Base-by-base conservation (phyloP, 129 eudicot genomes). In the Kitagawia praeruptora region DNA sequence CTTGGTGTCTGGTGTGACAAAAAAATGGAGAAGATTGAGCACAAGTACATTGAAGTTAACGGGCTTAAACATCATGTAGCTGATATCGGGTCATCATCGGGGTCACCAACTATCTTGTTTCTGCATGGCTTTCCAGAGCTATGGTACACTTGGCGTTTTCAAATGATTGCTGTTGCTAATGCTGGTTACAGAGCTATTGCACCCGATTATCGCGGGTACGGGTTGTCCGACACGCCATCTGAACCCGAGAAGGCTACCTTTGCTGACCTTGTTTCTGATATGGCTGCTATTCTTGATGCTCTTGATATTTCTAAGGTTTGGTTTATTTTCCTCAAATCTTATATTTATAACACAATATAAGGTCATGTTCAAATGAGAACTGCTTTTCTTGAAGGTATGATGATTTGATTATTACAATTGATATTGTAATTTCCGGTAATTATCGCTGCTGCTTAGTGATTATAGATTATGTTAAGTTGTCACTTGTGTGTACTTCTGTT, bases 211-310 rank as follows among this genome's bases (percentile, higher is more conserved):
- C 47, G 80, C 3, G 80, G 80, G 0, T 78, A 78, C 56, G 80
- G 80, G 31, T 71, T 16, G 38, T 78, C 80, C 5, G 80, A 78
- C 12, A 25, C 58, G 3, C 83, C 89, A 3, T 12, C 85, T 0
- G 34, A 73, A 67, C 91, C 91, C 2, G 83, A 82, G 11, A 77
- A 79, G 16, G 58, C 89, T 21, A 77, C 75, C 27, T 54, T 74
- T 41, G 54, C 75, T 48, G 89, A 86, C 70, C 25, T 88, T 64
- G 81, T 78, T 38, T 51, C 66, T 9, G 92, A 88, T 34, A 78
- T 82, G 48, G 74, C 67, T 1, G 77, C 64, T 3, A 58, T 88
- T 66, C 78, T 88, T 34, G 75, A 81, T 75, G 75, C 82, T 5
- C 86, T 88, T n/a, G 37, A 54, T 64, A 83, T 85, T 75, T 48